Conservation (phyloP, 2,329 filamentous ascomycete species). For the Colletotrichum sp. region DNA sequence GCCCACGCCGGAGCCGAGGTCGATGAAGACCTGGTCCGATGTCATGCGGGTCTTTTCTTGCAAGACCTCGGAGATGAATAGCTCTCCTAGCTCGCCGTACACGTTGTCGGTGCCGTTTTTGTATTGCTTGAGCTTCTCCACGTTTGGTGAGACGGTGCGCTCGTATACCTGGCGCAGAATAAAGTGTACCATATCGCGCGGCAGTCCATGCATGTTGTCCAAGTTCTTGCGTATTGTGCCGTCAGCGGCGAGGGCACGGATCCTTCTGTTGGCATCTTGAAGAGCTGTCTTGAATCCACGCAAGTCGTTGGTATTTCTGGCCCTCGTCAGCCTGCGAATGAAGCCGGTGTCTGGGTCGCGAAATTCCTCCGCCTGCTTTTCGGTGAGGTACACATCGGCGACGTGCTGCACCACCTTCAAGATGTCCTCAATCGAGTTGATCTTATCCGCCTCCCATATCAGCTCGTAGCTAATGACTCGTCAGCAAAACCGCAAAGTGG, state of each 20-base stretch:
- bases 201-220: conserved; percentile 70
- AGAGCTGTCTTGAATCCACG: conserved; percentile 76
- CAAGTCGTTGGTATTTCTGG: conserved; percentile 68
- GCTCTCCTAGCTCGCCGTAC: conserved; percentile 90
- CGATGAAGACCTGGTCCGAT: conserved; percentile 87
- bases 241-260: conserved; percentile 69
- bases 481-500: conserved; percentile 26
- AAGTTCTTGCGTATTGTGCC: conserved; percentile 78
- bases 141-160: conserved; percentile 88
- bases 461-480: conserved; percentile 66
- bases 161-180: conserved; percentile 90
- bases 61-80: conserved; percentile 84
- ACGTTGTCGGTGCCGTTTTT: conserved; percentile 91
- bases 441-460: conserved; percentile 78
- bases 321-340: conserved; percentile 77
- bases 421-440: conserved; percentile 78
- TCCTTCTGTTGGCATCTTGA: conserved; percentile 75
- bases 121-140: conserved; percentile 84
- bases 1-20: conserved; percentile 93
- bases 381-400: conserved; percentile 78
- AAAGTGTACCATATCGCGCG: conserved; percentile 75
- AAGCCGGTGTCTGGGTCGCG: conserved; percentile 76
- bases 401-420: conserved; percentile 72
- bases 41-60: conserved; percentile 76
- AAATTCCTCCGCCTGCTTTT: conserved; percentile 70